These are phyloP conservation scores for Xylariaceae sp. DNA, from an alignment of 2,329 filamentous ascomycete species.

Conservation along the genomic window DNA sequence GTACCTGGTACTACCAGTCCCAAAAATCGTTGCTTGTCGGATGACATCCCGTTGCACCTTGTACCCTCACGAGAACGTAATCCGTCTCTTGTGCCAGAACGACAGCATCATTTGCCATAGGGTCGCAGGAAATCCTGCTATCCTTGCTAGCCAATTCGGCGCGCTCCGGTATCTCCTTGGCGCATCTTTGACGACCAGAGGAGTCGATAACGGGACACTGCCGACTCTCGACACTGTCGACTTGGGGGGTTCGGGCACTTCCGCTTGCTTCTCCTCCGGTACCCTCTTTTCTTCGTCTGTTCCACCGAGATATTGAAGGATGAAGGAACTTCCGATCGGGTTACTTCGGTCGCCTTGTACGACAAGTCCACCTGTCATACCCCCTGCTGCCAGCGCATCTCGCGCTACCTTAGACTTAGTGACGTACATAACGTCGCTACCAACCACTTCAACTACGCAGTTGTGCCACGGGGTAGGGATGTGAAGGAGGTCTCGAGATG, in stretches of 20 bases:
- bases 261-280: background rate
- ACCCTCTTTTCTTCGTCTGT: background rate
- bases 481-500: constrained; percentile 30
- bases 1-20: background rate
- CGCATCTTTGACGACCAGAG: constrained; percentile 4
- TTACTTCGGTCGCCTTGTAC: constrained; percentile 1
- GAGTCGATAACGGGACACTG: background rate
- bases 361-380: constrained; percentile 14
- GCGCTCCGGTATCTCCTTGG: background rate
- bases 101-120: constrained; percentile 1
- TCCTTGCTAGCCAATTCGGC: constrained; percentile 9
- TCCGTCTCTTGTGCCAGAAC: constrained; percentile 4
- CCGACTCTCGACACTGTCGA: background rate
- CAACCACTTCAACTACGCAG: constrained; percentile 35
- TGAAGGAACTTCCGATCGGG: background rate
- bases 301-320: background rate
- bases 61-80: constrained; percentile 16
- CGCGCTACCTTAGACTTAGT: constrained; percentile 25
- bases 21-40: background rate
- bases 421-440: constrained; percentile 16
- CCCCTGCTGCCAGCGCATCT: constrained; percentile 15
- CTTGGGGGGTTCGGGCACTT: background rate
- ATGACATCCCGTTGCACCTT: background rate
- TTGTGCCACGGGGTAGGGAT: constrained; percentile 49
- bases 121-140: constrained; percentile 4